A percentile compares a stretch with the other conserved stretches of the same genome.
Evolutionary conservation across 257 asterid species (phyloP).

Genomic region (Nicotiana otophora): DNA sequence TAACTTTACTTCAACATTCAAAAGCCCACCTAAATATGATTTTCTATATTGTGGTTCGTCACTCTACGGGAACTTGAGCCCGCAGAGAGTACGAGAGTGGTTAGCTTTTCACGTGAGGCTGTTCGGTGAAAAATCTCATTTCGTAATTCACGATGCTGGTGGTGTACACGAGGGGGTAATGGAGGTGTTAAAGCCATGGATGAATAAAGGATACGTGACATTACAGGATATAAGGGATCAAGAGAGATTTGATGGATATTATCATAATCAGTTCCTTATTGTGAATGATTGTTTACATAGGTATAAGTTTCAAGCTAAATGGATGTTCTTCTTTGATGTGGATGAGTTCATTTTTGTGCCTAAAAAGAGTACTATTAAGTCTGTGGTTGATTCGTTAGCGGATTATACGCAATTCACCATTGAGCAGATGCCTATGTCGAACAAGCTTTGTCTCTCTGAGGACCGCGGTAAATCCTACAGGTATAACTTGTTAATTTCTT

Average conservation of each 20-base stretch:
- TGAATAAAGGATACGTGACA: conserved; percentile 63
- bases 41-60: conserved; percentile 75
- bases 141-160: conserved; percentile 82
- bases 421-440: conserved; percentile 60
- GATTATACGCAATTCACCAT: conserved; percentile 49
- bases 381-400: conserved; percentile 39
- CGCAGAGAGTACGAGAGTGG: conserved; percentile 74
- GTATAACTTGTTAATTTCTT: conserved; percentile 16
- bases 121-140: conserved; percentile 60
- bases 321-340: conserved; percentile 83
- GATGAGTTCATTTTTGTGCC: conserved; percentile 60
- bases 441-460: conserved; percentile 38
- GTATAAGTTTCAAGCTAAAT: conserved; percentile 47
- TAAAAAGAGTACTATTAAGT: conserved; percentile 28
- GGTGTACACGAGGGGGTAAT: conserved; percentile 56
- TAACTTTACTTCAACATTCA: conserved; percentile 18
- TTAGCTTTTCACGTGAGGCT: conserved; percentile 60
- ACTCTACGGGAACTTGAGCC: conserved; percentile 61
- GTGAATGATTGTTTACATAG: conserved; percentile 77
- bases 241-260: conserved; percentile 76
- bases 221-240: conserved; percentile 74
- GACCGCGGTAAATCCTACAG: conserved; percentile 41
- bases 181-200: conserved; percentile 78
- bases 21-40: conserved; percentile 39
- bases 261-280: conserved; percentile 69